Evolutionary conservation across 1,284 basidiomycete genomes (phyloP), one percentile per base, ranked within the genome.

Genomic region (Cryptococcus sp.): DNA sequence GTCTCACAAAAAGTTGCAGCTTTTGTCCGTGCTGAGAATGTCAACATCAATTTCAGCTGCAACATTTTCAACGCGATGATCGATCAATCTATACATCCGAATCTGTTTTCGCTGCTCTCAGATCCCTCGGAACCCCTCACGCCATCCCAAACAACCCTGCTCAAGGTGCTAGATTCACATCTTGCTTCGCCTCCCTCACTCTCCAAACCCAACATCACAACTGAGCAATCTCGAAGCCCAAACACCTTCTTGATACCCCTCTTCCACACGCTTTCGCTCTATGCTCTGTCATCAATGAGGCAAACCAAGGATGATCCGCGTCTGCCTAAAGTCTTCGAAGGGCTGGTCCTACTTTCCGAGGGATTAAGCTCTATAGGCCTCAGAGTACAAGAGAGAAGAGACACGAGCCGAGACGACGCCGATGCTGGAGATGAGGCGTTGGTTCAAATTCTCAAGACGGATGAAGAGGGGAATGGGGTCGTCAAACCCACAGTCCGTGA

Each of bases 111-210:
- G 4, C 63, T 65, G 11, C n/a, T 70, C 17, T 29, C 51, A 13
- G 19, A 45, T 6, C 37, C 55, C 3, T 84, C 83, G 48, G 90
- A 92, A 75, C 80, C 86, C n/a, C 83, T 92, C 43, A 85, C 88
- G 3, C 89, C 90, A 0, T 86, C 88, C 65, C 91, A 93, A 75
- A 91, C 86, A 1, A 88, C 85, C 13, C 78, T 93, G n/a, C 83
- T 94, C 55, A 93, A 93, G 76, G 80, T 93, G 6, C 78, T 93
- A 17, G 92, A 94, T 73, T 88, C 89, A 2, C 86, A 88, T 69
- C 79, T 91, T 52, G 86, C 47, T 47, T 29, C 52, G 19, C 34
- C 10, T 20, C 26, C 20, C 40, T 44, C 48, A 38, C 41, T 4
- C 8, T 20, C 19, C 2, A 13, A 13, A n/a, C 25, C 25, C 10